Base-by-base conservation (phyloP, 305 asterid genomes). In the Rubia occidens region DNA sequence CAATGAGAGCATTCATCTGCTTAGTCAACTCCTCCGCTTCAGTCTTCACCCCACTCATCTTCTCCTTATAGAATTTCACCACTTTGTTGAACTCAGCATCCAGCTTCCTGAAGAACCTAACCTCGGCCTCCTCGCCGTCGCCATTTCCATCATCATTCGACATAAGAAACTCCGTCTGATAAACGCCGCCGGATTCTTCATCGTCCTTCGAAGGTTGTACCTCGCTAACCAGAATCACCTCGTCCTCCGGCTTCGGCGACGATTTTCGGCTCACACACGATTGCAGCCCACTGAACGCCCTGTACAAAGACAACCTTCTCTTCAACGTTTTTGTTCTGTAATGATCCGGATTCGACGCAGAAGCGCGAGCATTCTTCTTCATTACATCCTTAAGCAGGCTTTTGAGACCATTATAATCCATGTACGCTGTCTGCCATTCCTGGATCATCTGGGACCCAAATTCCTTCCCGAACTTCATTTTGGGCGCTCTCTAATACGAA, bases 1-100 rank as follows among this genome's bases (percentile, higher is more conserved):
- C 98, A 71, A 92, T 84, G 6, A 92, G 85, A 13, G 87, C 95
- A 74, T 92, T 93, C 96, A 92, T 92, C 76, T 92, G 98, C 35
- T 79, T 88, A 51, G 75, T 87, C 75, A 92, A 71, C 78, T 83
- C 82, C 35, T 74, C 87, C 3, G 96, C 96, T 54, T 85, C 92
- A 8, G n/a, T 32, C 66, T 78, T 77, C 67, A 73, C 82, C 35
- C 88, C 86, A 32, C 66, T 75, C n/a, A 89, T 88, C 63, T 84
- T 88, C 0, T 17, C 79, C 83, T 58, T 74, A 60, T 88, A 92
- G 73, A 92, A 92, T 53, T 64, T 82, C 0, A 82, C 47, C 55
- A 87, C 96, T 66, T 92, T 92, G 67, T 92, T 89, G 71, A 92
- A 89, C 40, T 92, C 96, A 4, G 66, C 76, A 69, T 92, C 98